A percentile compares a stretch with the other conserved stretches of the same genome.
phyloP scores from a whole-genome alignment of 2,329 filamentous ascomycete genomes.

The Neurospora sp. region DNA sequence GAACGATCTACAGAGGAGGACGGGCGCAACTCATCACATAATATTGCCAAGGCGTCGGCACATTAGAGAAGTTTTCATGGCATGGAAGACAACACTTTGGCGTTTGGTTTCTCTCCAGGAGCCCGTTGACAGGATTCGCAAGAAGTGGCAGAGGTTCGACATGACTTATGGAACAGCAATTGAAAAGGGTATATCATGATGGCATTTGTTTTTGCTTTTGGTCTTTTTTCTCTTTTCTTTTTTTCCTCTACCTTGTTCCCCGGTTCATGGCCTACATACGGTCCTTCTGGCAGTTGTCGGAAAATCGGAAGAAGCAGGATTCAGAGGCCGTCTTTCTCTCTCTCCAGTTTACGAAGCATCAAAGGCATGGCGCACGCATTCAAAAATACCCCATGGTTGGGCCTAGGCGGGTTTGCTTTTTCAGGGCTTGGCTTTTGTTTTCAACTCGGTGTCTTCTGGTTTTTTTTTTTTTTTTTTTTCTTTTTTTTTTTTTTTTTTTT shows the following conservation, averaged over 20 bases:
- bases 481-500: not conserved
- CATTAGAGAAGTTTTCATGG: constrained; percentile 1
- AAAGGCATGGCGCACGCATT: not conserved
- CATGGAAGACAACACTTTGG: not conserved
- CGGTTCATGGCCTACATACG: not conserved
- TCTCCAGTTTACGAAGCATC: constrained; percentile 1
- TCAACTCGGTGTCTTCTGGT: not conserved
- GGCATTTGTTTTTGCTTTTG: constrained; percentile 2
- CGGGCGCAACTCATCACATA: not conserved
- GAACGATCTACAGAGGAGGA: not conserved
- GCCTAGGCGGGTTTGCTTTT: not conserved
- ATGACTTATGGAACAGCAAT: not conserved
- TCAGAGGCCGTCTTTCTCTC: not conserved
- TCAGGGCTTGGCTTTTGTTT: not conserved
- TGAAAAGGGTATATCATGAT: constrained; percentile 1
- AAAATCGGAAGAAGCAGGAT: not conserved
- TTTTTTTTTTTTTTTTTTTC: not conserved
- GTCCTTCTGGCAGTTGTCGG: not conserved
- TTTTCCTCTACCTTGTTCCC: not conserved
- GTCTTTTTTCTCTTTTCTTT: constrained; percentile 4
- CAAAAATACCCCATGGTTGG: not conserved
- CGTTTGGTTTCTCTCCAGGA: not conserved
- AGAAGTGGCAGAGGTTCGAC: not conserved
- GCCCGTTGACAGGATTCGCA: not conserved
- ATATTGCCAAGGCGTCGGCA: constrained; percentile 8